A percentile compares a stretch with the other conserved stretches of the same genome.
These are phyloP conservation scores for Myochromella boudieri DNA, from an alignment of 768 basidiomycete genomes.

Conservation along the genomic window DNA sequence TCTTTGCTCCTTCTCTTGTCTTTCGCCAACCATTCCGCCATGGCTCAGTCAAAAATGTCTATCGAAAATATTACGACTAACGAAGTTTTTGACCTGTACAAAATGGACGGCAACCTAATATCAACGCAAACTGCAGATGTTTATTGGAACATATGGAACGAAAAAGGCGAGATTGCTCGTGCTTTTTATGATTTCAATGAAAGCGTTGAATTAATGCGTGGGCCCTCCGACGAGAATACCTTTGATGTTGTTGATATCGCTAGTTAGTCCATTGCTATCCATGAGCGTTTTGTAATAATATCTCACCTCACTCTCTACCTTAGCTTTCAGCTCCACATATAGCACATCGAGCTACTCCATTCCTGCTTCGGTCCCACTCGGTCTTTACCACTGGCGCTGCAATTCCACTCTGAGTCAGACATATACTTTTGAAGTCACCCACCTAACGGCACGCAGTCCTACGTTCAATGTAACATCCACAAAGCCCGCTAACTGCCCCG, in stretches of 20 bases:
- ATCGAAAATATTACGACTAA: not conserved
- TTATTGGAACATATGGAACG: not conserved
- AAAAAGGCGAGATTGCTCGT: not conserved
- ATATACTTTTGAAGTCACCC: not conserved
- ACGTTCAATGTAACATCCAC: not conserved
- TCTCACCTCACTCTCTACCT: not conserved
- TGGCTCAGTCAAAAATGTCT: too few relatives aligned
- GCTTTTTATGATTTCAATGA: not conserved
- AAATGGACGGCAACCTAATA: not conserved
- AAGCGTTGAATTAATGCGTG: conserved; percentile 4
- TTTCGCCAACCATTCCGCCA: too few relatives aligned
- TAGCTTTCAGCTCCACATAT: not conserved
- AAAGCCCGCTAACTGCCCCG: not conserved
- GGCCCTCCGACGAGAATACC: not conserved
- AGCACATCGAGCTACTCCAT: not conserved
- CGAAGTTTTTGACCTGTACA: not conserved
- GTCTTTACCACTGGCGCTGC: not conserved
- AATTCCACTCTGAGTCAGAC: not conserved
- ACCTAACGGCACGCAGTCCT: not conserved
- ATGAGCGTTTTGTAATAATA: too few relatives aligned
- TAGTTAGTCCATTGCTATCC: not conserved
- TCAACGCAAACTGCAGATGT: not conserved
- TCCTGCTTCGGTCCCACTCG: not conserved
- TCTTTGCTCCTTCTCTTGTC: too few relatives aligned
- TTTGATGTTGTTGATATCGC: conserved; percentile 10